Percentiles rank a stretch among this genome's conserved stretches.
phyloP scores from a whole-genome alignment of 2,329 filamentous ascomycete genomes.

The Penicillium nordicum region DNA sequence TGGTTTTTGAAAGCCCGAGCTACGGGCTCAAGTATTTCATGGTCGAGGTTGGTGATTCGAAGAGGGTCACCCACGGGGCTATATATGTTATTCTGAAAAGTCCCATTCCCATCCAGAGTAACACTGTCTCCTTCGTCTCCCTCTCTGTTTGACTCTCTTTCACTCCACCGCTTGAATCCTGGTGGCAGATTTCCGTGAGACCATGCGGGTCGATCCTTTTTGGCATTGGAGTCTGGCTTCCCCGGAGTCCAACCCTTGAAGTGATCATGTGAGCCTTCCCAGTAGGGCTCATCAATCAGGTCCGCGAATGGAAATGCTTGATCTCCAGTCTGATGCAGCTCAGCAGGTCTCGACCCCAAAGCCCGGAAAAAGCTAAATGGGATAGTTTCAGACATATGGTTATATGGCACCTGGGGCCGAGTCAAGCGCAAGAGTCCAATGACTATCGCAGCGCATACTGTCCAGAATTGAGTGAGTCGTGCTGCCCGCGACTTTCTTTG shows the following conservation, averaged over 20 bases:
- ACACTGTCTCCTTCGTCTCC: background rate
- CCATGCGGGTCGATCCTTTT: constrained; percentile 19
- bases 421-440: constrained; percentile 19
- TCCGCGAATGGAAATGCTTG: constrained; percentile 27
- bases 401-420: constrained; percentile 30
- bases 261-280: constrained; percentile 26
- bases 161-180: constrained; percentile 28
- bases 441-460: constrained; percentile 9
- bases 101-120: background rate
- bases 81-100: constrained; percentile 20
- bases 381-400: constrained; percentile 30
- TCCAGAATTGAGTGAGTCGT: constrained; percentile 16
- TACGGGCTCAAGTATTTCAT: constrained; percentile 25
- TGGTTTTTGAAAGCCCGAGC: constrained; percentile 22
- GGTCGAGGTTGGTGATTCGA: constrained; percentile 31
- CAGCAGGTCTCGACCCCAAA: constrained; percentile 8
- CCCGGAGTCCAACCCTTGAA: constrained; percentile 34
- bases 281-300: constrained; percentile 24
- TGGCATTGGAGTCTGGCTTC: constrained; percentile 4
- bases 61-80: constrained; percentile 30
- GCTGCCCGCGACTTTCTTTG: background rate
- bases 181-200: constrained; percentile 21
- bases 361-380: constrained; percentile 27
- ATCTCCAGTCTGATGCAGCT: constrained; percentile 1
- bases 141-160: background rate